Conservation (phyloP, 202 grass and related monocot genomes). For the Alloteropsis angusta region DNA sequence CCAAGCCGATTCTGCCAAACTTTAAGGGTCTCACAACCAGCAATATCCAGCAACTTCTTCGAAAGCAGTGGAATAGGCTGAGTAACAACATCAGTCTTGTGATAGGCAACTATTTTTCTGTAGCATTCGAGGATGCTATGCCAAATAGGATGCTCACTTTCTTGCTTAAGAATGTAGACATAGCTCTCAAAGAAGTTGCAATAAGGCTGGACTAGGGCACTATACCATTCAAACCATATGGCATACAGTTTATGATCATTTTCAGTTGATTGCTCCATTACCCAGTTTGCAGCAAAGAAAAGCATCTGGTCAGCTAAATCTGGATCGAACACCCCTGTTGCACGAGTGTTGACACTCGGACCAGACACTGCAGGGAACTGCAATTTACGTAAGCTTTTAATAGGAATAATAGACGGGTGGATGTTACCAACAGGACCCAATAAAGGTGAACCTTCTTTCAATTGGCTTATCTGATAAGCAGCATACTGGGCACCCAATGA, state of each 20-base stretch:
- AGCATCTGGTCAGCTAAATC: constrained; percentile 58
- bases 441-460: constrained; percentile 14
- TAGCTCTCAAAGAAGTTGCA: constrained; percentile 65
- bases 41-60: constrained; percentile 44
- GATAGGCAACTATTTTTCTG: constrained; percentile 47
- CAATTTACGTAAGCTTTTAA: constrained; percentile 29
- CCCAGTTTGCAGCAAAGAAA: constrained; percentile 93
- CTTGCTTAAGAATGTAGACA: constrained; percentile 38
- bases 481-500: constrained; percentile 56
- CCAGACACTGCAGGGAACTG: constrained; percentile 41
- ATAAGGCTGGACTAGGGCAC: constrained; percentile 42
- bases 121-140: constrained; percentile 49
- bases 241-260: constrained; percentile 50
- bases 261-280: constrained; percentile 67
- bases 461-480: constrained; percentile 52
- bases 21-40: constrained; percentile 34
- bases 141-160: constrained; percentile 66
- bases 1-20: constrained; percentile 24
- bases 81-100: constrained; percentile 45
- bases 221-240: constrained; percentile 64
- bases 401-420: constrained; percentile 41
- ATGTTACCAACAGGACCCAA: constrained; percentile 20
- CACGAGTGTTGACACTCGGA: not conserved
- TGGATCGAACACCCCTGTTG: constrained; percentile 35
- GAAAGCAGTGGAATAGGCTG: constrained; percentile 61